Base-by-base conservation (phyloP, 2,329 filamentous ascomycete species). In the Botrytis galanthina region DNA sequence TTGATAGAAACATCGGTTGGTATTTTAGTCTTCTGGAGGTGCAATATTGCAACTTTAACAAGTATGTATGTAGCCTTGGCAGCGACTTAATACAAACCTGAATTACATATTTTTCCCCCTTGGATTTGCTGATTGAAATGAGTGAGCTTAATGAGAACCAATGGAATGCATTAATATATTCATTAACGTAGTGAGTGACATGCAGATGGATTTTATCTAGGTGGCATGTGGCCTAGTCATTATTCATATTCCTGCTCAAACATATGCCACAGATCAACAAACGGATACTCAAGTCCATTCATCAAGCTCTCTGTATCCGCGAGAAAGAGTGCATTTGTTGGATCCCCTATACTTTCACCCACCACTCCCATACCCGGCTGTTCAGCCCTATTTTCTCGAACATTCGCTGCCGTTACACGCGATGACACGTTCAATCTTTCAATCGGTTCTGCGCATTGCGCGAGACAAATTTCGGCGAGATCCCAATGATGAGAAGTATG, bases 371-470 rank as follows among this genome's bases (percentile, higher is more conserved):
- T 12, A 20, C 44, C 26, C 4, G 3, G 1, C 4, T 9, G 29
- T 37, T 48, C 44, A 29, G 29, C 8, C 1, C 42, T 29, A n/a
- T 26, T 18, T 6, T 6, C 44, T 48, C 35, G 29, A 37, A 18
- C 22, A 39, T 14, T 12, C 12, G 22, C n/a, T 18, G 29, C 29
- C 5, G 29, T 6, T 35, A 29, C 14, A 9, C 22, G 44, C 6
- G 44, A 66, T 1, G 63, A 66, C 12, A 32, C 29, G 29, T 48
- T 51, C 20, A 66, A 66, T 16, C 44, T 37, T 48, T 66, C 63
- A n/a, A 66, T 51, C 18, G 44, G 44, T 18, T 66, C 63, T 66
- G 63, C 44, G 9, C 86, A 88, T 44, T 85, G 75, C 4, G 75
- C 62, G 12, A 78, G 68, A 60, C 76, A 79, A 42, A 77, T 75